Percentiles rank a stretch among this genome's conserved stretches.
phyloP scores from a whole-genome alignment of 2,329 filamentous ascomycete species.

The Hysterium pulicare region DNA sequence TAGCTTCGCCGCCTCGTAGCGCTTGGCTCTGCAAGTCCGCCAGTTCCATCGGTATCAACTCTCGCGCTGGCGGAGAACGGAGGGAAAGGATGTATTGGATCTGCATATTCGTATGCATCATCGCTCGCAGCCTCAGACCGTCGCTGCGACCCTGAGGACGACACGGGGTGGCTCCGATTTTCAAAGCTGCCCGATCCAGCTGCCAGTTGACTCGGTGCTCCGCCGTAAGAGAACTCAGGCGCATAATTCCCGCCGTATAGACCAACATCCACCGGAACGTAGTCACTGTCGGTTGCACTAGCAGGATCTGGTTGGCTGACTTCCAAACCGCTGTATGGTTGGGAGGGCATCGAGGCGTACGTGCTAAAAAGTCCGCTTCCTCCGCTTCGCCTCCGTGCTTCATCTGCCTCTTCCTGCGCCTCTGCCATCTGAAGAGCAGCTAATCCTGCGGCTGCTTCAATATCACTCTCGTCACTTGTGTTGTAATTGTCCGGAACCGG shows the following conservation, averaged over 20 bases:
- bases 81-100: constrained; percentile 57
- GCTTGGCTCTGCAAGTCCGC: constrained; percentile 75
- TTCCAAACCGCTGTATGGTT: constrained; percentile 25
- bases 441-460: constrained; percentile 79
- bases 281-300: constrained; percentile 63
- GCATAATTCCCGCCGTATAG: constrained; percentile 71
- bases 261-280: constrained; percentile 68
- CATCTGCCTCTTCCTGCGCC: constrained; percentile 64
- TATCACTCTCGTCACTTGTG: constrained; percentile 72
- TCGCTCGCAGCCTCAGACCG: constrained; percentile 43
- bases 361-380: constrained; percentile 52
- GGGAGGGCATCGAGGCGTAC: constrained; percentile 40
- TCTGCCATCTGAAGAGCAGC: constrained; percentile 82
- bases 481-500: constrained; percentile 22
- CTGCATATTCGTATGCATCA: constrained; percentile 37
- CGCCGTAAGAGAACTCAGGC: constrained; percentile 59
- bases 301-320: constrained; percentile 15
- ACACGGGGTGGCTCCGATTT: constrained; percentile 36
- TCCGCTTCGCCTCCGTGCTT: constrained; percentile 57
- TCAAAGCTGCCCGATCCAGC: constrained; percentile 28
- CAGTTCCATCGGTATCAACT: constrained; percentile 87
- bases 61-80: constrained; percentile 60
- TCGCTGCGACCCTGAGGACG: constrained; percentile 45
- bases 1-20: constrained; percentile 71
- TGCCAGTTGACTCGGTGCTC: constrained; percentile 44